Conservation (phyloP, 164 flowering plant species). For the Tetracentron sinense region DNA sequence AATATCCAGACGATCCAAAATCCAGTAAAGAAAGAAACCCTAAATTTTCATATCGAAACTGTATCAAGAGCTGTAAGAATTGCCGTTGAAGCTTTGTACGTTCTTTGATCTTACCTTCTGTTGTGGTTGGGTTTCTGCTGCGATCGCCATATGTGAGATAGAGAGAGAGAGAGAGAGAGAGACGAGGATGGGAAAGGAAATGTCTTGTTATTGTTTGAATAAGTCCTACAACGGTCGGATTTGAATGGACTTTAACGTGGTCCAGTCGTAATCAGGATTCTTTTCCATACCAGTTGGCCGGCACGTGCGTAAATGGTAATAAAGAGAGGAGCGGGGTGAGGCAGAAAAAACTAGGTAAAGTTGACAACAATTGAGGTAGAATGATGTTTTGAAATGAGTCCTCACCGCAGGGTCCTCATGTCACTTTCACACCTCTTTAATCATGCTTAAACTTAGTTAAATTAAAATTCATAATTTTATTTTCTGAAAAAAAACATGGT, state of each 20-base stretch:
- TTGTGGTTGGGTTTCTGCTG: conserved; percentile 41
- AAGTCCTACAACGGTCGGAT: conserved; percentile 25
- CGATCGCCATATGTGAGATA: conserved; percentile 41
- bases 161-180: neutral
- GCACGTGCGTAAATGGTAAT: neutral
- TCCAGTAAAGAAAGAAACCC: conserved; percentile 9
- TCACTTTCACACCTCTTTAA: too few relatives aligned
- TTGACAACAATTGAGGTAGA: too few relatives aligned
- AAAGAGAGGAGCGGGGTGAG: neutral
- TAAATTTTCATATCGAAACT: neutral
- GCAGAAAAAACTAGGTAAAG: neutral
- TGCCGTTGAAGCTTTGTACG: neutral
- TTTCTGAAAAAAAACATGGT: too few relatives aligned
- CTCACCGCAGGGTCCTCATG: too few relatives aligned
- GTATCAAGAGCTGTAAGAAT: neutral
- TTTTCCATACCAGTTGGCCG: neutral
- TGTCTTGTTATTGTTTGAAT: neutral
- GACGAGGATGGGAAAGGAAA: conserved; percentile 2
- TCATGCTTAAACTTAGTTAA: too few relatives aligned
- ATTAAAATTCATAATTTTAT: too few relatives aligned
- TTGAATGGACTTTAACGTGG: conserved; percentile 19
- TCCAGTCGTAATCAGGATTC: neutral
- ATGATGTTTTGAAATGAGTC: too few relatives aligned
- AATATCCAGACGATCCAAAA: neutral
- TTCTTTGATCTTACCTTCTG: conserved; percentile 69